Evolutionary conservation across 2,329 filamentous ascomycete genomes (phyloP).

Genomic region (Calcarisporium arbuscula): DNA sequence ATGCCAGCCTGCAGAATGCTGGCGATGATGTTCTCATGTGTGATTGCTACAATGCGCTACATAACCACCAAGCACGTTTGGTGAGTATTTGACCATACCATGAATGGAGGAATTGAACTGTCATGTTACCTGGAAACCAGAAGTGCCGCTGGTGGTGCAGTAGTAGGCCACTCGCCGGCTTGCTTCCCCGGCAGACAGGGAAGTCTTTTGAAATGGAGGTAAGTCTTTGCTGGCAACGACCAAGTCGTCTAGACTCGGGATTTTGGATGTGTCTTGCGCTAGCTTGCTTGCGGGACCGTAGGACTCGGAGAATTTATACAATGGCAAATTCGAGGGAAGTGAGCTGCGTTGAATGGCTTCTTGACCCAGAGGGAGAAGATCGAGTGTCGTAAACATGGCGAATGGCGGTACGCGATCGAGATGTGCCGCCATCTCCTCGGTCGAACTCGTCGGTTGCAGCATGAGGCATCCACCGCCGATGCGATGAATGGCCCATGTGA

Average conservation of each 20-base stretch:
- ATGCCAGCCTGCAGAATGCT: conserved; percentile 4
- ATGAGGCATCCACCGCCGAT: conserved; percentile 4
- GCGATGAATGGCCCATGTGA: conserved; percentile 8
- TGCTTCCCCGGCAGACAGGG: not conserved
- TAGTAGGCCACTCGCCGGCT: conserved; percentile 5
- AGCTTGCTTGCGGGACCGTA: not conserved
- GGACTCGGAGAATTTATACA: conserved; percentile 1
- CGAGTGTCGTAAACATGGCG: conserved; percentile 2
- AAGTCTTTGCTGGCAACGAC: no score
- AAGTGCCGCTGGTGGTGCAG: conserved; percentile 10
- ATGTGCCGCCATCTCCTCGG: conserved; percentile 4
- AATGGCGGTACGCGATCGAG: conserved; percentile 1
- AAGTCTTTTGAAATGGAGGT: conserved; percentile 1
- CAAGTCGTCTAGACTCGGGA: conserved; percentile 2
- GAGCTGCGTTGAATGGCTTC: not conserved
- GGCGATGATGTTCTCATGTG: conserved; percentile 6
- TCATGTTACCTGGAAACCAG: conserved; percentile 10
- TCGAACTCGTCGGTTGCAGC: conserved; percentile 5
- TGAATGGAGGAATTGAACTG: not conserved
- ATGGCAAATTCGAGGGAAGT: conserved; percentile 4
- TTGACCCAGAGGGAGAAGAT: conserved; percentile 1
- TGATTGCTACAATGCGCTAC: conserved; percentile 5
- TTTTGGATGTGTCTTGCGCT: not conserved
- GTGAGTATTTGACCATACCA: conserved; percentile 1
- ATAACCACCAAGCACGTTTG: not conserved